These are phyloP conservation scores for Ailanthus altissimus DNA, from an alignment of 345 rosid genomes.

Conservation along the genomic window DNA sequence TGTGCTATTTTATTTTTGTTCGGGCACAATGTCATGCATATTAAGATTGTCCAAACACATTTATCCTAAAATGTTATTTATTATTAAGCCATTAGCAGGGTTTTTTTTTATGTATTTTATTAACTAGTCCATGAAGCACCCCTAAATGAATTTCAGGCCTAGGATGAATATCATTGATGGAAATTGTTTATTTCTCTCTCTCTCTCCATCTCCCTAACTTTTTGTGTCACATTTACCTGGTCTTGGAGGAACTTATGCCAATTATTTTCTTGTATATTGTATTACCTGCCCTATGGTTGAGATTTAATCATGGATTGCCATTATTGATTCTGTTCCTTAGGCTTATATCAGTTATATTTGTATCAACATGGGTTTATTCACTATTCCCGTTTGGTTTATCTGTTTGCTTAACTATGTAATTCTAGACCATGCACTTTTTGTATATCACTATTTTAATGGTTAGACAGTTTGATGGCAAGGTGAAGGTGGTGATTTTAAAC, in stretches of 20 bases:
- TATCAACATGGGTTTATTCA: neutral
- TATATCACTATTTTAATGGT: neutral
- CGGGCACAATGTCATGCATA: neutral
- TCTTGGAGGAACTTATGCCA: neutral
- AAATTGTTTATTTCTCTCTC: neutral
- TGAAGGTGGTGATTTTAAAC: neutral
- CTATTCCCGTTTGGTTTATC: neutral
- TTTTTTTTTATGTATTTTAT: neutral
- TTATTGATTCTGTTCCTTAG: neutral
- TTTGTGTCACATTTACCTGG: neutral
- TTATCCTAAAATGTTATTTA: neutral
- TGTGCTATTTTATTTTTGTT: neutral
- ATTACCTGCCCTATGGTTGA: neutral
- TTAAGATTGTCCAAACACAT: neutral
- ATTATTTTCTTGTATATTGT: neutral
- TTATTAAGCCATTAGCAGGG: neutral
- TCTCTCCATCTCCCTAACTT: neutral
- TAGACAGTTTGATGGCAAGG: neutral
- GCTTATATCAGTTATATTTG: neutral
- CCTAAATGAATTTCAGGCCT: neutral
- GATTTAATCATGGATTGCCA: neutral
- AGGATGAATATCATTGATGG: neutral
- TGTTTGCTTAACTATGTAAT: neutral
- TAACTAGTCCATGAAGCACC: neutral
- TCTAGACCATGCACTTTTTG: neutral